Evolutionary conservation across 2,329 filamentous ascomycete genomes (phyloP).

Genomic region (Stachybotrys echinatus): DNA sequence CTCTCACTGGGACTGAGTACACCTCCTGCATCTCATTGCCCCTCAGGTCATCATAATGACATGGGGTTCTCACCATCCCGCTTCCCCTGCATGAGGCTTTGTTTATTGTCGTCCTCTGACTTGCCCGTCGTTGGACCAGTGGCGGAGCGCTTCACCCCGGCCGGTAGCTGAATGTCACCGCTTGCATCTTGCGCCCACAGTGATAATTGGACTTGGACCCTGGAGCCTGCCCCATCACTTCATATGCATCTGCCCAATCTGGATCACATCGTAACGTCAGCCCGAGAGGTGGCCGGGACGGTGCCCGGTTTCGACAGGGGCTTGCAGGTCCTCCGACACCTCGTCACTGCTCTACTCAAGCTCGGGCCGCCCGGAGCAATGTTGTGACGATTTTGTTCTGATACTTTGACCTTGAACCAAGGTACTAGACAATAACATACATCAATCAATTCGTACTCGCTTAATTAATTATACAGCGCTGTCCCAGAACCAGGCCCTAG

Average conservation of each 20-base stretch:
- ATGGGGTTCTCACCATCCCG: neutral
- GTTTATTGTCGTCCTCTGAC: conserved; percentile 2
- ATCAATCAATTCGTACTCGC: no score
- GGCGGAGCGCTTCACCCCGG: neutral
- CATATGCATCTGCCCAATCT: neutral
- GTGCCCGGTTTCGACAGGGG: neutral
- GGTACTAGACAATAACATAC: no score
- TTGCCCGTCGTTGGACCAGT: neutral
- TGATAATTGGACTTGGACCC: neutral
- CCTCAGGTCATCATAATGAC: no score
- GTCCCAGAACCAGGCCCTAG: no score
- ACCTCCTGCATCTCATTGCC: no score
- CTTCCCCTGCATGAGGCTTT: conserved; percentile 1
- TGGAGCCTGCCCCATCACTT: neutral
- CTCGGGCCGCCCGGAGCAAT: no score
- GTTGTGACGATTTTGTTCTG: no score
- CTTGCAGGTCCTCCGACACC: neutral
- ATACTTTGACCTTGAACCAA: no score
- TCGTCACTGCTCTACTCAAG: no score
- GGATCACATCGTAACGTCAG: neutral
- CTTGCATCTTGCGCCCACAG: neutral
- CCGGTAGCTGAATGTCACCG: neutral
- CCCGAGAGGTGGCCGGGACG: neutral
- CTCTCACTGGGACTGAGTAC: neutral
- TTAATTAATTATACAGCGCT: no score